Percentiles rank a stretch among this genome's conserved stretches.
phyloP scores from a whole-genome alignment of 1,284 basidiomycete species.

The Tetrapyrgos nigripes region DNA sequence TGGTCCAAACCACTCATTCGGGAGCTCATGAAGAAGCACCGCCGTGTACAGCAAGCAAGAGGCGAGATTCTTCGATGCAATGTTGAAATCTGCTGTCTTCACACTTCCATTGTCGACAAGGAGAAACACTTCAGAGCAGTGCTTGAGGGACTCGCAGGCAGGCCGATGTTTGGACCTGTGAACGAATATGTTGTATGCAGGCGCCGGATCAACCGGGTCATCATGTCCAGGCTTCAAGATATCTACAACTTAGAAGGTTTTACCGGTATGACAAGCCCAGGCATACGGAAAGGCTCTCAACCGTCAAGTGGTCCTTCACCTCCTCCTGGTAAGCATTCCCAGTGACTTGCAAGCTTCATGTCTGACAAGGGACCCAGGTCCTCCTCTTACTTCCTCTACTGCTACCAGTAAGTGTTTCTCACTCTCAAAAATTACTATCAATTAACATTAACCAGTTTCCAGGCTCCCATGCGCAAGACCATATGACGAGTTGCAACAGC shows the following conservation, averaged over 20 bases:
- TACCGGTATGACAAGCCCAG: background rate
- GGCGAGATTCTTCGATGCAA: conserved; percentile 40
- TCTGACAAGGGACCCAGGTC: too few relatives aligned
- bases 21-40: conserved; percentile 27
- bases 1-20: conserved; percentile 36
- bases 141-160: background rate
- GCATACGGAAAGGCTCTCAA: too few relatives aligned
- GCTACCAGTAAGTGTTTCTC: too few relatives aligned
- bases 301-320: too few relatives aligned
- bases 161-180: background rate
- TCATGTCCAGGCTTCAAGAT: background rate
- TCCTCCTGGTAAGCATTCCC: too few relatives aligned
- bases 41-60: conserved; percentile 31
- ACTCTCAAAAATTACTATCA: too few relatives aligned
- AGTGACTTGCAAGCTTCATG: too few relatives aligned
- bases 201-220: background rate
- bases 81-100: conserved; percentile 36
- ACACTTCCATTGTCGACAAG: conserved; percentile 37
- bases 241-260: conserved; percentile 1
- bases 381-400: too few relatives aligned
- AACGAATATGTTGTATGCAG: background rate
- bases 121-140: background rate
- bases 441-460: too few relatives aligned
- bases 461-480: too few relatives aligned
- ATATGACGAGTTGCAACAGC: too few relatives aligned